Percentiles rank a stretch among this genome's conserved stretches.
Conservation (phyloP, 75 land plant species). For the Picea glauca region DNA sequence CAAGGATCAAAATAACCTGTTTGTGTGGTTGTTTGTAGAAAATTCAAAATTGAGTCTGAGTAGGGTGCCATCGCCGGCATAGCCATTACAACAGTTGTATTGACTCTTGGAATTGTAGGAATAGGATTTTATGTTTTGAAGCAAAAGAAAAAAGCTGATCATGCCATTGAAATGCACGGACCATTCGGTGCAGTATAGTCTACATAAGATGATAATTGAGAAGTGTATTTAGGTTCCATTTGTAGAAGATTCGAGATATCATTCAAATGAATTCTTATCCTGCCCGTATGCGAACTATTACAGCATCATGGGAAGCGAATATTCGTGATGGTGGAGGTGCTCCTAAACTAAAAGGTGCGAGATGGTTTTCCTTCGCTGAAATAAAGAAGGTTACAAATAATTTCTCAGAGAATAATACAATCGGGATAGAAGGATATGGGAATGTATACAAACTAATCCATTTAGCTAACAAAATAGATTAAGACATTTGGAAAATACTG, state of each 20-base stretch:
- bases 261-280: neutral
- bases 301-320: conserved; percentile 51
- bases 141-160: conserved; percentile 59
- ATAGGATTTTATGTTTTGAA: conserved; percentile 51
- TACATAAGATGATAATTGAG: neutral
- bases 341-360: conserved; percentile 38
- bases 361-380: conserved; percentile 36
- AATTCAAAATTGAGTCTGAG: too few relatives aligned
- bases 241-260: neutral
- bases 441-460: conserved; percentile 17
- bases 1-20: too few relatives aligned
- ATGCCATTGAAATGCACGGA: conserved; percentile 23
- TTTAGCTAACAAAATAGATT: too few relatives aligned
- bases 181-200: conserved; percentile 56
- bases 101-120: conserved; percentile 26
- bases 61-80: conserved; percentile 40
- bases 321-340: neutral
- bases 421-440: conserved; percentile 49
- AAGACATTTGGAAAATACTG: too few relatives aligned
- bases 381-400: conserved; percentile 32
- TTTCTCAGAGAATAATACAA: conserved; percentile 35
- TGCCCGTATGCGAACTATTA: neutral
- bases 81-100: conserved; percentile 36
- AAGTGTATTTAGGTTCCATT: neutral
- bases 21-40: too few relatives aligned